A percentile compares a stretch with the other conserved stretches of the same genome.
Conservation (phyloP, 2,329 filamentous ascomycete genomes). For the Huntiella bhutanensis region DNA sequence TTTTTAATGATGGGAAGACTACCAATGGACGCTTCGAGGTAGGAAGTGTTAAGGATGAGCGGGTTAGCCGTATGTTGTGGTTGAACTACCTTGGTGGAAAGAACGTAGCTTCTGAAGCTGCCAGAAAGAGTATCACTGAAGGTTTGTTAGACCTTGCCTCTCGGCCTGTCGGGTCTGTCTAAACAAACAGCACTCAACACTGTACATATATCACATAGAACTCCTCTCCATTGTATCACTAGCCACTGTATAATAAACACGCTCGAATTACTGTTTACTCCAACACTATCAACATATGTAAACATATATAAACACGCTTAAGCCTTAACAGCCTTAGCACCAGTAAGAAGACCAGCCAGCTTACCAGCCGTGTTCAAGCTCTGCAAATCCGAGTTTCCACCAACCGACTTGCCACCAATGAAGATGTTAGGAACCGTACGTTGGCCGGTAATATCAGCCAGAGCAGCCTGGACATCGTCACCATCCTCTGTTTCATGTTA, state of each 20-base stretch:
- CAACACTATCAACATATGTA: too few species aligned
- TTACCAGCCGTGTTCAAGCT: conserved; percentile 29
- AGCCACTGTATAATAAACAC: not conserved
- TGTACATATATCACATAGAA: not conserved
- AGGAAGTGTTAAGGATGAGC: conserved; percentile 58
- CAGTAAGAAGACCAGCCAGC: conserved; percentile 23
- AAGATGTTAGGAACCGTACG: conserved; percentile 89
- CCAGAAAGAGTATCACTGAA: conserved; percentile 64
- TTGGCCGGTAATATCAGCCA: conserved; percentile 64
- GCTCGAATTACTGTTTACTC: conserved; percentile 5
- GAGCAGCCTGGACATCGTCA: conserved; percentile 60
- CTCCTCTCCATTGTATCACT: too few species aligned
- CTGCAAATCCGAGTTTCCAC: conserved; percentile 79
- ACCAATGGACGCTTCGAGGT: conserved; percentile 31
- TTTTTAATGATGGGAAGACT: conserved; percentile 39
- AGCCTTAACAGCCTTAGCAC: conserved; percentile 24
- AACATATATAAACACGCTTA: conserved; percentile 16
- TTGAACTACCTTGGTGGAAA: conserved; percentile 74
- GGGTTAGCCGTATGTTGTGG: conserved; percentile 69
- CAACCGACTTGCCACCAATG: conserved; percentile 80
- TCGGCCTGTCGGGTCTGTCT: conserved; percentile 71
- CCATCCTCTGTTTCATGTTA: conserved; percentile 49
- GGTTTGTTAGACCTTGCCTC: conserved; percentile 79
- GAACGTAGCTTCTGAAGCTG: conserved; percentile 69
- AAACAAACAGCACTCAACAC: not conserved